Evolutionary conservation across 2,329 filamentous ascomycete species (phyloP).

Genomic region (Sarocladium brachiariae): DNA sequence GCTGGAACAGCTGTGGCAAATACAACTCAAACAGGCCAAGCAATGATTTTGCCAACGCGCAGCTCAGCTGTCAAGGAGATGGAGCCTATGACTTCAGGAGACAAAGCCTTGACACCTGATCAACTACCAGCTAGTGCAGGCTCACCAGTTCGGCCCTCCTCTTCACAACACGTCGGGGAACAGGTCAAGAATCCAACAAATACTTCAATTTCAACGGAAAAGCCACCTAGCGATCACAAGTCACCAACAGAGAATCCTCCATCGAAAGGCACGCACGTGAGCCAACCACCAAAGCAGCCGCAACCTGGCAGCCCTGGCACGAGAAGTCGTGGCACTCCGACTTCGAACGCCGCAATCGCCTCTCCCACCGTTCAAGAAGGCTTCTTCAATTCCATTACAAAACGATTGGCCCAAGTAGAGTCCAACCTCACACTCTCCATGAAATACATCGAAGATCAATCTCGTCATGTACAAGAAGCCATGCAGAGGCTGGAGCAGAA

Average conservation of each 20-base stretch:
- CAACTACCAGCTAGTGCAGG: neutral
- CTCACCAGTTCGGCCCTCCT: neutral
- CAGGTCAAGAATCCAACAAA: neutral
- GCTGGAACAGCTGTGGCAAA: neutral
- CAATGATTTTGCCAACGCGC: neutral
- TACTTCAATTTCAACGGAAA: neutral
- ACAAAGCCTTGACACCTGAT: neutral
- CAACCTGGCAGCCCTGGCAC: conserved; percentile 10
- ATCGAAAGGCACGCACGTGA: conserved; percentile 12
- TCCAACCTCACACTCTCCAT: conserved; percentile 87
- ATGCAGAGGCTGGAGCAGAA: conserved; percentile 81
- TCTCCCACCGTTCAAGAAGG: conserved; percentile 89
- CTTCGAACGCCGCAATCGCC: conserved; percentile 19
- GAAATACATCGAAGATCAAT: conserved; percentile 96
- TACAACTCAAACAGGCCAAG: neutral
- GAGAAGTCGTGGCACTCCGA: conserved; percentile 24
- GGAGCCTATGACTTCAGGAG: neutral
- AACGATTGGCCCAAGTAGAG: conserved; percentile 84
- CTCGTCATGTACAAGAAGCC: conserved; percentile 78
- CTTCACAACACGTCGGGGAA: neutral
- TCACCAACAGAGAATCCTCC: neutral
- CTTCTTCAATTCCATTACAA: conserved; percentile 95
- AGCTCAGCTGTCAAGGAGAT: neutral
- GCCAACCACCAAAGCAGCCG: conserved; percentile 7
- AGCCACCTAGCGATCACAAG: neutral